These are phyloP conservation scores for Sphagnum magellanicum DNA, from an alignment of 228 moss, liverwort and hornwort species.

Conservation along the genomic window DNA sequence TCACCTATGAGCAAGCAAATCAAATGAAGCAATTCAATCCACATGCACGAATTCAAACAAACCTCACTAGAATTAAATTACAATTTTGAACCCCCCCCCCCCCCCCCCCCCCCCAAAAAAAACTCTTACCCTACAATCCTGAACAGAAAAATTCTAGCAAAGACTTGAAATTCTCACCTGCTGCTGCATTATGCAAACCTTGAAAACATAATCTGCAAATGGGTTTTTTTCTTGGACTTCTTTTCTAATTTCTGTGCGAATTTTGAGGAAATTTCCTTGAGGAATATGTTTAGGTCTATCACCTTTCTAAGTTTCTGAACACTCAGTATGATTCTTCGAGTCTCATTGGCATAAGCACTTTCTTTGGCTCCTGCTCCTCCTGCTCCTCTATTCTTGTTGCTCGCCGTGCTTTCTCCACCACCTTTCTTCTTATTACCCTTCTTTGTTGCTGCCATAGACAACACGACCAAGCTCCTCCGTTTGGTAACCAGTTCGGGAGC, in stretches of 20 bases:
- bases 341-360: conserved; percentile 82
- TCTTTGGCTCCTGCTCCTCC: conserved; percentile 39
- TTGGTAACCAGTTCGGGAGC: too few relatives aligned
- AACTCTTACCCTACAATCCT: too few relatives aligned
- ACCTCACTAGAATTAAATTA: too few relatives aligned
- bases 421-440: conserved; percentile 59
- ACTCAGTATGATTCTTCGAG: conserved; percentile 82
- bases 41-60: too few relatives aligned
- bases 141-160: not conserved
- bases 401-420: conserved; percentile 34
- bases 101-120: too few relatives aligned
- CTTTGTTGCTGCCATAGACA: conserved; percentile 67
- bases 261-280: not conserved
- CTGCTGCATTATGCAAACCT: not conserved
- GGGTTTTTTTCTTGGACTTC: not conserved
- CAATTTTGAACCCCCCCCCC: too few relatives aligned
- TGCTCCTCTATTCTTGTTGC: conserved; percentile 52
- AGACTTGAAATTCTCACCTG: not conserved
- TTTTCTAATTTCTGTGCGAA: not conserved
- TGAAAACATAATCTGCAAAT: not conserved
- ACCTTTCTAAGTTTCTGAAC: conserved; percentile 90
- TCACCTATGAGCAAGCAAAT: conserved; percentile 26
- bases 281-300: not conserved
- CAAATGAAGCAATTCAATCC: too few relatives aligned
- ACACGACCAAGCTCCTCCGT: conserved; percentile 18